Conservation (phyloP, 495 filamentous ascomycete genomes). For the Talaromyces proteolyticus region DNA sequence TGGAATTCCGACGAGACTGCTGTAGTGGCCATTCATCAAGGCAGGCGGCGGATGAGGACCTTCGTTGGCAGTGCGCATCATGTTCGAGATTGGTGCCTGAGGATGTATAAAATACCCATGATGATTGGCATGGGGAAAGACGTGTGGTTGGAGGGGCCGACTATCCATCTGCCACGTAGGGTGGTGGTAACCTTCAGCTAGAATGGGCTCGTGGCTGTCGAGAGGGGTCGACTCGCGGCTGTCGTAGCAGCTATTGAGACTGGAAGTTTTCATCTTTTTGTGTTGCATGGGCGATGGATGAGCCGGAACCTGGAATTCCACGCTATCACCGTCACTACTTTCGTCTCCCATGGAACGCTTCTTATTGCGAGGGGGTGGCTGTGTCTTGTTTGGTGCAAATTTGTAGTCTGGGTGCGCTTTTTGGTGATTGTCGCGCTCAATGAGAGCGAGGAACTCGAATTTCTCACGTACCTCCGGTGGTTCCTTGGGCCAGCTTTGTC, state of each 20-base stretch:
- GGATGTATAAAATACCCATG: slow-evolving; percentile 7
- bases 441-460: slow-evolving; percentile 73
- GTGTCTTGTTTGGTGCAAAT: slow-evolving; percentile 79
- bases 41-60: slow-evolving; percentile 26
- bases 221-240: slow-evolving; percentile 18
- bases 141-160: slow-evolving; percentile 21
- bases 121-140: slow-evolving; percentile 7
- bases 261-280: slow-evolving; percentile 18
- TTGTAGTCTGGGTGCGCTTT: slow-evolving; percentile 89
- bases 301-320: slow-evolving; percentile 28
- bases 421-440: slow-evolving; percentile 83
- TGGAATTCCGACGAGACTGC: slow-evolving; percentile 42
- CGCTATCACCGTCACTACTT: slow-evolving; percentile 25
- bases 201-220: not conserved
- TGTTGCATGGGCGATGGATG: slow-evolving; percentile 16
- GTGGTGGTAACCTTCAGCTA: not conserved
- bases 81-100: slow-evolving; percentile 9
- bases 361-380: slow-evolving; percentile 35
- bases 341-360: slow-evolving; percentile 28
- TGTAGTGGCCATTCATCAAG: slow-evolving; percentile 25
- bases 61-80: slow-evolving; percentile 48
- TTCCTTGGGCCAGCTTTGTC: slow-evolving; percentile 82
- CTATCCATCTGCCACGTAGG: slow-evolving; percentile 11
- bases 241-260: slow-evolving; percentile 24
- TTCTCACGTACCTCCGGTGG: slow-evolving; percentile 62